Percentiles rank a stretch among this genome's conserved stretches.
Evolutionary conservation across 2,329 filamentous ascomycete genomes (phyloP).

Genomic region (Lithohypha guttulata): DNA sequence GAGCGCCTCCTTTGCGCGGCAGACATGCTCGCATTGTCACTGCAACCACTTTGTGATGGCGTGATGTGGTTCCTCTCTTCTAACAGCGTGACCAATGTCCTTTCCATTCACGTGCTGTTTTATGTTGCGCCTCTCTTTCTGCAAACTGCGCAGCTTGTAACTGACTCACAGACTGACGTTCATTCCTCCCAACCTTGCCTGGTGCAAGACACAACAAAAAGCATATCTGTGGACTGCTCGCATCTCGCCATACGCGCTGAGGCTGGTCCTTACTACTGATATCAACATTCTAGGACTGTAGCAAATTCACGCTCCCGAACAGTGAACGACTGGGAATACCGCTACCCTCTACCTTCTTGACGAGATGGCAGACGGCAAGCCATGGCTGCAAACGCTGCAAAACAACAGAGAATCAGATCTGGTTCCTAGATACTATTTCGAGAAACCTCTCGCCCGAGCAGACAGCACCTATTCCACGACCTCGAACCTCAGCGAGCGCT

Average conservation of each 20-base stretch:
- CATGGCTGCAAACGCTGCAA: constrained; percentile 1
- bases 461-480: constrained; percentile 14
- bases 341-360: neutral
- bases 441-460: constrained; percentile 15
- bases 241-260: no score
- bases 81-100: no score
- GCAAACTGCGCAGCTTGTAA: no score
- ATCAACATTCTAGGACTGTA: no score
- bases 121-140: no score
- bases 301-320: neutral
- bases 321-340: neutral
- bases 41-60: constrained; percentile 1
- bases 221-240: no score
- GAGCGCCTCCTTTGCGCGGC: neutral
- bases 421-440: constrained; percentile 14
- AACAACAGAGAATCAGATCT: constrained; percentile 6
- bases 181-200: neutral
- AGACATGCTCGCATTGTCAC: no score
- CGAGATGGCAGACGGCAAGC: constrained; percentile 1
- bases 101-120: no score
- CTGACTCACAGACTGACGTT: no score
- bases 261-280: no score
- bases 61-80: neutral
- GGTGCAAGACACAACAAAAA: constrained; percentile 4
- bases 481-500: constrained; percentile 45